Percentiles rank a stretch among this genome's conserved stretches.
Evolutionary conservation across 768 basidiomycete species (phyloP).

Genomic region (Jaapia argillacea): DNA sequence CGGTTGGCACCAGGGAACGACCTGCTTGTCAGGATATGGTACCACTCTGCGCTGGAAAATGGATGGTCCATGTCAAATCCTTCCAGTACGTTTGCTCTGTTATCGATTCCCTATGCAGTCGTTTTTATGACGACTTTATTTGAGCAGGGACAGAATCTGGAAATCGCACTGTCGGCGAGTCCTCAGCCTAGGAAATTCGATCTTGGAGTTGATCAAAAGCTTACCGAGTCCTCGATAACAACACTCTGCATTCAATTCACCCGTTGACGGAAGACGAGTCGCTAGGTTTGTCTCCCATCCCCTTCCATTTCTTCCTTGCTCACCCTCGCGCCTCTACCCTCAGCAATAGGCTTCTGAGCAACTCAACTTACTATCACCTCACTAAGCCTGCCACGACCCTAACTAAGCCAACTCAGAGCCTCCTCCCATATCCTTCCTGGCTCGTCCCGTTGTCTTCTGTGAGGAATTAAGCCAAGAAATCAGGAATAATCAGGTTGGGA

Average conservation of each 20-base stretch:
- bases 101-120: too few species aligned
- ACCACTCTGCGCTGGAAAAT: conserved; percentile 92
- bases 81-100: too few species aligned
- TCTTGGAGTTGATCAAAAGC: too few species aligned
- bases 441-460: conserved; percentile 54
- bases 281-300: conserved; percentile 38
- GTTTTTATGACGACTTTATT: too few species aligned
- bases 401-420: conserved; percentile 69
- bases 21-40: conserved; percentile 92
- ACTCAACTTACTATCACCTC: conserved; percentile 61
- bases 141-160: conserved; percentile 1
- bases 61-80: conserved; percentile 39
- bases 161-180: too few species aligned
- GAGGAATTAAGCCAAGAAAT: conserved; percentile 45
- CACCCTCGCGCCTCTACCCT: neutral
- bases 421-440: conserved; percentile 78
- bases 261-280: conserved; percentile 47
- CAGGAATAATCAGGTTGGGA: conserved; percentile 40
- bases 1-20: conserved; percentile 14
- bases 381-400: conserved; percentile 42
- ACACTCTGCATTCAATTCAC: conserved; percentile 27
- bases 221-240: conserved; percentile 31
- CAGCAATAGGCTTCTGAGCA: conserved; percentile 64
- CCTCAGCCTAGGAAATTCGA: too few species aligned
- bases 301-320: neutral